Conservation (phyloP, 805 yeast genomes). For the Wickerhamomyces alni region DNA sequence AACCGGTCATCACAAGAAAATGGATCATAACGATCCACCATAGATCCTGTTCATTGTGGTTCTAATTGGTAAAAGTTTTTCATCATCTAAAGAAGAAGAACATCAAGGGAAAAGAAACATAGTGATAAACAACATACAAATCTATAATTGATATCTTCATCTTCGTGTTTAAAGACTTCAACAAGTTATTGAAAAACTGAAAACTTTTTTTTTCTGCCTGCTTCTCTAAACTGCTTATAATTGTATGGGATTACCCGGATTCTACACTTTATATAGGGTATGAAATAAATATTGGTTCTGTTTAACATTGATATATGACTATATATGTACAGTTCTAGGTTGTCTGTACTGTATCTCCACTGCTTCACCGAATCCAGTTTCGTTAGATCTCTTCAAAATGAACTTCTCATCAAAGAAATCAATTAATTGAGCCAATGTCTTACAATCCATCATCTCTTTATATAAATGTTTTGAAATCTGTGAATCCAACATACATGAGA, state of each 20-base stretch:
- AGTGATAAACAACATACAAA: too few species aligned
- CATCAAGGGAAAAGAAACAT: too few species aligned
- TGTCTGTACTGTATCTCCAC: constrained; percentile 38
- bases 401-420: constrained; percentile 81
- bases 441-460: constrained; percentile 59
- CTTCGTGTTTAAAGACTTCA: too few species aligned
- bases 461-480: constrained; percentile 40
- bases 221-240: too few species aligned
- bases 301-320: background rate
- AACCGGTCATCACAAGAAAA: constrained; percentile 58
- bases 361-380: constrained; percentile 58
- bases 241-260: too few species aligned
- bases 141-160: too few species aligned
- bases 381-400: constrained; percentile 58
- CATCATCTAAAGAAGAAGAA: too few species aligned
- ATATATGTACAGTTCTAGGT: constrained; percentile 24
- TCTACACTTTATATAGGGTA: too few species aligned
- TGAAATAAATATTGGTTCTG: too few species aligned
- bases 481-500: constrained; percentile 77
- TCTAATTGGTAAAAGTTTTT: constrained; percentile 21
- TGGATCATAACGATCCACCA: constrained; percentile 22
- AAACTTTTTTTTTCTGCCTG: too few species aligned
- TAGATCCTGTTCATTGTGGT: constrained; percentile 23
- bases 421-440: constrained; percentile 53
- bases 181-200: too few species aligned